Base-by-base conservation (phyloP, 2,329 filamentous ascomycete species). In the Apiospora koreana region DNA sequence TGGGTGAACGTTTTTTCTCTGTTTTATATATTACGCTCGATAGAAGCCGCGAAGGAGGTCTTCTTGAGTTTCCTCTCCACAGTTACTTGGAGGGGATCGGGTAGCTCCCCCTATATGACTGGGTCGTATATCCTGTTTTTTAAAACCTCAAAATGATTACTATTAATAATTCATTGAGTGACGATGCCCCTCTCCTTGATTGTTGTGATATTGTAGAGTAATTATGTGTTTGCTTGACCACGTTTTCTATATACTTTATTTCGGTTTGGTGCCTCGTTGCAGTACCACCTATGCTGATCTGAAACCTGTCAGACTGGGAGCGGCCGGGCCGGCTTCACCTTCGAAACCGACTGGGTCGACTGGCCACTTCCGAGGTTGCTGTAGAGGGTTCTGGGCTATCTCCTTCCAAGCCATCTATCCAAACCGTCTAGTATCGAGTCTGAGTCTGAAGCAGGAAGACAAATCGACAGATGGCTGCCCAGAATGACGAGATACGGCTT, bases 91-190 rank as follows among this genome's bases (percentile, higher is more conserved):
- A 69, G 72, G n/a, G 54, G 41, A 8, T 38, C 35, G 31, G 50
- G 50, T 73, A n/a, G 50, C 50, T 38, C 21, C 31, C 71, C 73
- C 77, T 73, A 79, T 79, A 79, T 79, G 77, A 79, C 85, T 86
- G 85, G 85, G 79, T 86, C 83, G 84, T 86, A 86, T 85, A 80
- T 73, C 74, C 82, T 80, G 38, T 18, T 58, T 38, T n/a, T 62
- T 46, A n/a, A 16, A 43, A 35, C 16, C 18, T n/a, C 3, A 38
- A 38, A 62, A 62, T n/a, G 21, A 66, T 43, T 43, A 42, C 64
- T 25, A 65, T 68, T 69, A 69, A 71, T 69, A 69, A 64, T 46
- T 71, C 46, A 28, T 62, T 69, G 46, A 67, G 25, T 21, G 45
- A 45, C 50, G 58, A 64, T 45, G 28, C 21, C 71, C 69, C 76